A percentile compares a stretch with the other conserved stretches of the same genome.
These are phyloP conservation scores for Laburnicola sp. DNA, from an alignment of 2,329 filamentous ascomycete species.

Conservation along the genomic window DNA sequence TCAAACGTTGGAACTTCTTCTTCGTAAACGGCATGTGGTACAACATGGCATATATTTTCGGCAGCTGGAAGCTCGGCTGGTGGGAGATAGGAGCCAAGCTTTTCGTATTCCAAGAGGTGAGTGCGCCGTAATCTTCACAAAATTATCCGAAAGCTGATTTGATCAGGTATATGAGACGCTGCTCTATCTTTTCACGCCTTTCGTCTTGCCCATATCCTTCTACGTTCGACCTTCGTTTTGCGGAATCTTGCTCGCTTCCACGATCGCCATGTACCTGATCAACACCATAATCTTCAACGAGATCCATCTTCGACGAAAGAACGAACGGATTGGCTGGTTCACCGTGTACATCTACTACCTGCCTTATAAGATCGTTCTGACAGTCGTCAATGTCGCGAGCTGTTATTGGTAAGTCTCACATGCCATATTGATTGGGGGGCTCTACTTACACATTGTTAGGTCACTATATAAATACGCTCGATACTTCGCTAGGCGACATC, in stretches of 20 bases:
- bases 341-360: slow-evolving; percentile 50
- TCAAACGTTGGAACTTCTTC: slow-evolving; percentile 58
- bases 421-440: not conserved
- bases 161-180: slow-evolving; percentile 50
- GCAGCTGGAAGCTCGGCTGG: slow-evolving; percentile 53
- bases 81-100: slow-evolving; percentile 56
- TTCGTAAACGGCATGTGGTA: slow-evolving; percentile 55
- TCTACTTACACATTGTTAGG: slow-evolving; percentile 1
- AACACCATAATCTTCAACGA: slow-evolving; percentile 55
- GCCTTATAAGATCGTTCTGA: slow-evolving; percentile 51
- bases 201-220: slow-evolving; percentile 52
- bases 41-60: slow-evolving; percentile 52
- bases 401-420: slow-evolving; percentile 37
- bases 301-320: slow-evolving; percentile 51
- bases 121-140: not conserved
- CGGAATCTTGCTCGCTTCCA: slow-evolving; percentile 45
- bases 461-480: slow-evolving; percentile 51
- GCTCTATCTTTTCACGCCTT: slow-evolving; percentile 51
- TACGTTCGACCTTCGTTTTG: slow-evolving; percentile 49
- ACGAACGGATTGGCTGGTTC: slow-evolving; percentile 48
- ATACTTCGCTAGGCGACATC: slow-evolving; percentile 53
- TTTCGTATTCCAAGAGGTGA: slow-evolving; percentile 53
- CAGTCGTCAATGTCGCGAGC: slow-evolving; percentile 49
- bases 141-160: not conserved
- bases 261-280: slow-evolving; percentile 49